Evolutionary conservation across 768 basidiomycete genomes (phyloP).

Genomic region (Leucogyrophana mollusca): DNA sequence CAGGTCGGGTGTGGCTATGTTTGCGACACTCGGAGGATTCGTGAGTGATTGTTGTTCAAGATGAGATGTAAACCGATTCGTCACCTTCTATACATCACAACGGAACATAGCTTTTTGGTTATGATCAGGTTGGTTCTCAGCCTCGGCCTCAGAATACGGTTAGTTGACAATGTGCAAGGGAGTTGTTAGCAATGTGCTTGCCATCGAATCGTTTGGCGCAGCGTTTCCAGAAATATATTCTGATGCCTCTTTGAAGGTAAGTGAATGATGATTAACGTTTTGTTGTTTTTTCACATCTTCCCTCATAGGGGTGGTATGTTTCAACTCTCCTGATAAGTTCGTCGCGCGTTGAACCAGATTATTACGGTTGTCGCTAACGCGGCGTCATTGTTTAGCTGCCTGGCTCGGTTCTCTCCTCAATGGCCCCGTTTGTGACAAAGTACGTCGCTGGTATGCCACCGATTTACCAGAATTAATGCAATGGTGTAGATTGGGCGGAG

Average conservation of each 20-base stretch:
- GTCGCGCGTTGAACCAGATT: constrained; percentile 4
- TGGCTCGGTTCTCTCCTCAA: constrained; percentile 29
- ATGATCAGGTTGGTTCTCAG: constrained; percentile 23
- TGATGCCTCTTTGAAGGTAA: constrained; percentile 25
- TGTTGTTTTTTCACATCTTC: not conserved
- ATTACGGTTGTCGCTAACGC: not conserved
- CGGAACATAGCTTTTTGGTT: constrained; percentile 26
- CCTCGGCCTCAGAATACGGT: not conserved
- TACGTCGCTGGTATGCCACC: not conserved
- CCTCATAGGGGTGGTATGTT: constrained; percentile 28
- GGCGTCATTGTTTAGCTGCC: constrained; percentile 21
- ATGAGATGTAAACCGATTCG: no score
- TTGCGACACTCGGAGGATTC: constrained; percentile 31
- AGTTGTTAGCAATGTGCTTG: constrained; percentile 31
- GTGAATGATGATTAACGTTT: not conserved
- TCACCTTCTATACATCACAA: no score
- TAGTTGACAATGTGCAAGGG: constrained; percentile 14
- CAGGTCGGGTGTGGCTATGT: constrained; percentile 30
- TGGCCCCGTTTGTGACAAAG: constrained; percentile 30
- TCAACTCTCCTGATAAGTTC: constrained; percentile 25
- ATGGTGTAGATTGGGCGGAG: constrained; percentile 24
- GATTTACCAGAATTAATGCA: not conserved
- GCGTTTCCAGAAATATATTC: constrained; percentile 29
- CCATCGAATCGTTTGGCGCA: constrained; percentile 32
- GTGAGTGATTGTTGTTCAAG: constrained; percentile 18